Percentiles rank a stretch among this genome's conserved stretches.
Conservation (phyloP, 768 basidiomycete genomes). For the Pisolithus tinctorius region DNA sequence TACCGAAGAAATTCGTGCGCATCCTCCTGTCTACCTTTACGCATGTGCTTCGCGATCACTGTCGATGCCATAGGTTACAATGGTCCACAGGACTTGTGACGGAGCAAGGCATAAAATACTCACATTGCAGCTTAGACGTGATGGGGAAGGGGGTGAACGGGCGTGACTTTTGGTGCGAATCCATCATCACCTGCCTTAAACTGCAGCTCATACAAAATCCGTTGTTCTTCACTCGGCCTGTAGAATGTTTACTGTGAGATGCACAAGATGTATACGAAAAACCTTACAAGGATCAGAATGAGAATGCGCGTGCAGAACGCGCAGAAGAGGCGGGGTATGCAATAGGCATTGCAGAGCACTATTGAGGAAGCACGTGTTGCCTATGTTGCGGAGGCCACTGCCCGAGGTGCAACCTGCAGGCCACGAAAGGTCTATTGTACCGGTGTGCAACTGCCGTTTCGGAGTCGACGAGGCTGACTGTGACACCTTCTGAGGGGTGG, state of each 20-base stretch:
- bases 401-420: constrained; percentile 43
- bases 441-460: constrained; percentile 41
- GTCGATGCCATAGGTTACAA: background rate
- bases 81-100: constrained; percentile 5
- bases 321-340: constrained; percentile 84
- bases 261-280: background rate
- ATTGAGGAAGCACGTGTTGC: constrained; percentile 96
- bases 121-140: constrained; percentile 64
- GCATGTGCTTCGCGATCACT: constrained; percentile 92
- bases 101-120: constrained; percentile 17
- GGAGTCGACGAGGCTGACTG: constrained; percentile 15
- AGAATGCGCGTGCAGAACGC: constrained; percentile 46
- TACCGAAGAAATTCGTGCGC: constrained; percentile 97
- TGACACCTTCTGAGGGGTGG: constrained; percentile 23
- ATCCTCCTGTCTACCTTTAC: constrained; percentile 91
- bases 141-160: constrained; percentile 62
- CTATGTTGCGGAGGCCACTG: constrained; percentile 72
- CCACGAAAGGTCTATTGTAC: constrained; percentile 59
- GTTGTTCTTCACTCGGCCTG: constrained; percentile 34
- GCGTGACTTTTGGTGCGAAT: constrained; percentile 40
- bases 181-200: constrained; percentile 49
- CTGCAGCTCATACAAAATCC: constrained; percentile 78
- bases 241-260: background rate
- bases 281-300: constrained; percentile 47
- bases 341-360: constrained; percentile 89